Base-by-base conservation (phyloP, 768 basidiomycete genomes). In the Amanita phalloides region DNA sequence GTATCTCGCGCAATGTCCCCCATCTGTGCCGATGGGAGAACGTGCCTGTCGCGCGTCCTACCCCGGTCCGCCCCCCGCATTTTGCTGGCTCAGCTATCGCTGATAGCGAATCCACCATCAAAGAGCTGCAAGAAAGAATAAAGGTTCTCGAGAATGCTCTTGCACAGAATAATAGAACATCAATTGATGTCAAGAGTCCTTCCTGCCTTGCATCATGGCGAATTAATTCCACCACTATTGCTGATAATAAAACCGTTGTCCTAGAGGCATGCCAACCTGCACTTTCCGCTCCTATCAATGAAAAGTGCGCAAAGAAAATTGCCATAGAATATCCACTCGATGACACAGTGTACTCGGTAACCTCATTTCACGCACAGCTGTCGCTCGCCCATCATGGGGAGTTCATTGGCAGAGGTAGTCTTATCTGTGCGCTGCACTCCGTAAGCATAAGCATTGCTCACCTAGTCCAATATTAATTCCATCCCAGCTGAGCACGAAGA, bases 381-480 rank as follows among this genome's bases (percentile, higher is more conserved):
- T 72, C 73, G 10, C 47, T 77, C 13, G 74, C 69, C 4, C 70
- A 75, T 54, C 68, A 71, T 49, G 74, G 74, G 10, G 76, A 79
- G 58, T 76, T 66, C 57, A 65, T 77, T 49, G 76, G 75, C 6
- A 59, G 65, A 33, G 75, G 75, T n/a, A 73, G 73, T 41, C 56
- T 74, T 3, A 62, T 76, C 25, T 73, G 71, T 55, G 71, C 75
- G 20, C 55, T 77, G 20, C 71, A 75, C 60, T 69, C 70, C 53
- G 76, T 77, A 53, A 49, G 66, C 49, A 28, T 41, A 17, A 33
- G 45, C n/a, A 10, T 42, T 4, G 37, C 48, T 36, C 8, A 20
- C 33, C 39, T 33, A 20, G 32, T 4, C 14, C 23, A 17, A 20
- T 47, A 36, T n/a, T 41, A 1, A 49, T 39, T 49, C 26, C 33